Base-by-base conservation (phyloP, 2,329 filamentous ascomycete species). In the Graphilbum ipis-grandicollis region DNA sequence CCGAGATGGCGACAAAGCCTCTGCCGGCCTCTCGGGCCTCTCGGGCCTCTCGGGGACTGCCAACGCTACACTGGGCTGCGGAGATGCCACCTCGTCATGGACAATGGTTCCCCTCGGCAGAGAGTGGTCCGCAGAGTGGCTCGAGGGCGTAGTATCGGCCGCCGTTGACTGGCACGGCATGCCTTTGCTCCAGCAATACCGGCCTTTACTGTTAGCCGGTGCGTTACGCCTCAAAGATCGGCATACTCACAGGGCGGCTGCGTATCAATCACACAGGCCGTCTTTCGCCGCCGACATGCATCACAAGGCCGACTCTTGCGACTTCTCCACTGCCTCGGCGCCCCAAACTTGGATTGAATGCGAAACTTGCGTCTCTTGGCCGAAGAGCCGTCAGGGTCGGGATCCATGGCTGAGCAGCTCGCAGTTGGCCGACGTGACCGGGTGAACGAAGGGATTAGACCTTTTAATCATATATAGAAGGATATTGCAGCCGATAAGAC, bases 231-330 rank as follows among this genome's bases (percentile, higher is more conserved):
- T 3, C 22, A 23, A 5, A 29, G 5, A 18, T 13, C 12, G 22
- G 14, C 13, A 8, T 12, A 38, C 43, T 12, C 17, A 44, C 43
- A 44, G 3, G 43, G 43, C 14, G 43, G 41, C 19, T 31, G 32
- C 10, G 37, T 37, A 22, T 41, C 41, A 8, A 44, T 43, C 3
- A 44, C 37, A 22, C 43, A 44, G 13, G 43, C 43, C 3, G 43
- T 44, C 33, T 44, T 44, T 5, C 43, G 19, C 18, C 37, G 39
- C 17, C 41, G 39, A 21, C 43, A 44, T 4, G 41, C 39, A 37
- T 44, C 43, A 34, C 43, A 44, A 4, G 43, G 43, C 2, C 43
- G 41, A 23, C 39, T 44, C 35, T 44, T 44, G 12, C 43, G 34
- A 23, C 43, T 44, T 7, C 43, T 35, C 43, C 41, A 42, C 26